Base-by-base conservation (phyloP, 352 stramenopile genomes). In the Phytopythium mirpurense region DNA sequence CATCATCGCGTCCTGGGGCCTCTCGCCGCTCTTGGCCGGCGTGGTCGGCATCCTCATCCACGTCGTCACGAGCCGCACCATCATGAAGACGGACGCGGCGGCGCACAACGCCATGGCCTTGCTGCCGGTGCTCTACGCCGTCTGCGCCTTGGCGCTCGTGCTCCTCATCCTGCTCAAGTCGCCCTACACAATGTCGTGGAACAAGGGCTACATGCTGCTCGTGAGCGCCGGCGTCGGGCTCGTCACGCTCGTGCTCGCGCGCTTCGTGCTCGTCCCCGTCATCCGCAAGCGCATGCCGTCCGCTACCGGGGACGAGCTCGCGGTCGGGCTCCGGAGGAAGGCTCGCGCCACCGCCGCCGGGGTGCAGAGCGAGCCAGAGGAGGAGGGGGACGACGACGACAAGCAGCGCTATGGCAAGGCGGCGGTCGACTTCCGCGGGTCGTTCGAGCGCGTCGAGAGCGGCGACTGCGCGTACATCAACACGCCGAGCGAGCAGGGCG, bases 1-100 rank as follows among this genome's bases (percentile, higher is more conserved):
- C 15, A 78, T 94, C 46, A 72, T 92, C 41, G 72, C 72, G 8
- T 88, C 68, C 7, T 94, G 86, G 79, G 64, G 86, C 48, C 62
- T 82, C 38, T 82, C 78, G 21, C 80, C 83, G 1, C 35, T 89
- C 27, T 58, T 77, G 11, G 69, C 75, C 18, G 81, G 75, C 42
- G 37, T 83, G 16, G 42, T 79, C 19, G 64, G 62, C 37, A 60
- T 72, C 27, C 26, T 79, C 16, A 59, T 93, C 23, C 95, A 95
- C 59, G 64, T 43, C 9, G 29, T 66, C 14, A 64, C 76, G 16
- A 44, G 66, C 27, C 48, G 51, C 8, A 59, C 78, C 24, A 68
- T 93, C 45, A 65, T 95, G 27, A 50, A 27, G 19, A 57, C 60
- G 55, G 51, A 31, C 36, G 56, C 48, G 23, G 42, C 72, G 15